These are phyloP conservation scores for Podospora australis DNA, from an alignment of 495 filamentous ascomycete species.

Conservation along the genomic window DNA sequence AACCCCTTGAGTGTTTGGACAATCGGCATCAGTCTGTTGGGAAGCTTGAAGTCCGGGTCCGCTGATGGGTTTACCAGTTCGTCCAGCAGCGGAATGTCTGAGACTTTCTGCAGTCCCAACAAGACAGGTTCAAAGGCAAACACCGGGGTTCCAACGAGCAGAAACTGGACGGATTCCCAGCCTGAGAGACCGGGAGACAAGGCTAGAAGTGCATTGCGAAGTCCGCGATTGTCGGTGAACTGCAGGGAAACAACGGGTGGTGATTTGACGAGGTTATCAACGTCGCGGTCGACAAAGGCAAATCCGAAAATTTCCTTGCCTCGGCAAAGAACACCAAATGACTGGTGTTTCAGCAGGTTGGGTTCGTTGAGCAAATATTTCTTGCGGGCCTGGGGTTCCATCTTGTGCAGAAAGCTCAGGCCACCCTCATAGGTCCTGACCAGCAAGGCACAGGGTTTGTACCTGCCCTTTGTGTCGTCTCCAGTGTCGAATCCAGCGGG, in stretches of 20 bases:
- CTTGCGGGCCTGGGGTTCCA: conserved; percentile 31
- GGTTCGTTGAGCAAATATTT: conserved; percentile 41
- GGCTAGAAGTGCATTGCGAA: conserved; percentile 29
- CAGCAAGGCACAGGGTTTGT: conserved; percentile 38
- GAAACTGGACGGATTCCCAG: conserved; percentile 36
- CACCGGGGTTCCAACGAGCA: conserved; percentile 57
- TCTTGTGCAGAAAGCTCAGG: conserved; percentile 35
- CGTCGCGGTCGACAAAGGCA: conserved; percentile 51
- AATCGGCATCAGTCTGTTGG: neutral
- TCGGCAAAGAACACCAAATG: conserved; percentile 53
- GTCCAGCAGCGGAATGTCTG: conserved; percentile 46
- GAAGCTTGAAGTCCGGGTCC: neutral
- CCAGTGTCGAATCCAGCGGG: conserved; percentile 24
- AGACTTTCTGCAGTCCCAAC: conserved; percentile 49
- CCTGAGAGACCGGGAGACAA: conserved; percentile 43
- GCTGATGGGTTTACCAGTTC: conserved; percentile 36
- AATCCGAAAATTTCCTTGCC: conserved; percentile 54
- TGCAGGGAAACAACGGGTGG: conserved; percentile 50
- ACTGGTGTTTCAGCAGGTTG: conserved; percentile 51
- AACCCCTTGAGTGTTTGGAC: neutral
- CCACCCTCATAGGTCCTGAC: conserved; percentile 38
- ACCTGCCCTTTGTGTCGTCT: conserved; percentile 13
- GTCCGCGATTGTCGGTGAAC: conserved; percentile 35
- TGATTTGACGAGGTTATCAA: conserved; percentile 40
- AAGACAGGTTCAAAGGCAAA: conserved; percentile 72